A percentile compares a stretch with the other conserved stretches of the same genome.
Evolutionary conservation across 805 yeast species (phyloP).

Genomic region (Nakazawaea pomicola): DNA sequence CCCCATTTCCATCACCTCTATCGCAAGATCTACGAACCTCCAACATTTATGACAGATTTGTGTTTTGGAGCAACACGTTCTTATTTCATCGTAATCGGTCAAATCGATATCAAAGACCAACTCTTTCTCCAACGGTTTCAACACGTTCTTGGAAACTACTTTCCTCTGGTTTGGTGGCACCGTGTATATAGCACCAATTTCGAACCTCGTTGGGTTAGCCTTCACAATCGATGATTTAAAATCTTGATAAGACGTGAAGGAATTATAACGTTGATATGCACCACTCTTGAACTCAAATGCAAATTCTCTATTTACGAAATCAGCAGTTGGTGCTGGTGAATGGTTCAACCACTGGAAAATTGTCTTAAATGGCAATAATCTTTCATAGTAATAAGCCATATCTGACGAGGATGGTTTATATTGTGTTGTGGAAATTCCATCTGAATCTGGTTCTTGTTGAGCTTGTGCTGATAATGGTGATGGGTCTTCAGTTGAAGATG

Average conservation of each 20-base stretch:
- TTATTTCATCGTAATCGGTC: slow-evolving; percentile 89
- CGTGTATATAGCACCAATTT: slow-evolving; percentile 88
- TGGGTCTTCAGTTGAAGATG: background rate
- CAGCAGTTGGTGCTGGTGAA: slow-evolving; percentile 66
- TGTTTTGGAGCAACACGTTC: slow-evolving; percentile 91
- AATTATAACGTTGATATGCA: slow-evolving; percentile 85
- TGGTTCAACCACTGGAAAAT: slow-evolving; percentile 90
- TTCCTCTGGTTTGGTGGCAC: slow-evolving; percentile 86
- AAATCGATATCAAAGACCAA: slow-evolving; percentile 95
- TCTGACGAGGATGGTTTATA: slow-evolving; percentile 47
- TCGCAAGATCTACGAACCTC: slow-evolving; percentile 85
- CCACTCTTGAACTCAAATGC: slow-evolving; percentile 88
- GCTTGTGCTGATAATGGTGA: background rate
- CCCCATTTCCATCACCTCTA: slow-evolving; percentile 65
- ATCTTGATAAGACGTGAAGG: slow-evolving; percentile 61
- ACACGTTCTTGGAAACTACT: slow-evolving; percentile 64
- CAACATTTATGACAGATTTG: slow-evolving; percentile 86
- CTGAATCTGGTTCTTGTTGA: background rate
- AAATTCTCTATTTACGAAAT: slow-evolving; percentile 86
- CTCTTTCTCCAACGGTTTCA: slow-evolving; percentile 82
- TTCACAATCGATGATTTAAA: slow-evolving; percentile 72
- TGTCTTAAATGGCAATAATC: slow-evolving; percentile 69
- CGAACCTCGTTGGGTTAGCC: slow-evolving; percentile 85
- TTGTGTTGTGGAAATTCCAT: background rate
- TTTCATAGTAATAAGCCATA: slow-evolving; percentile 66